phyloP scores from a whole-genome alignment of 148 eudicot species.

The Cornus florida region DNA sequence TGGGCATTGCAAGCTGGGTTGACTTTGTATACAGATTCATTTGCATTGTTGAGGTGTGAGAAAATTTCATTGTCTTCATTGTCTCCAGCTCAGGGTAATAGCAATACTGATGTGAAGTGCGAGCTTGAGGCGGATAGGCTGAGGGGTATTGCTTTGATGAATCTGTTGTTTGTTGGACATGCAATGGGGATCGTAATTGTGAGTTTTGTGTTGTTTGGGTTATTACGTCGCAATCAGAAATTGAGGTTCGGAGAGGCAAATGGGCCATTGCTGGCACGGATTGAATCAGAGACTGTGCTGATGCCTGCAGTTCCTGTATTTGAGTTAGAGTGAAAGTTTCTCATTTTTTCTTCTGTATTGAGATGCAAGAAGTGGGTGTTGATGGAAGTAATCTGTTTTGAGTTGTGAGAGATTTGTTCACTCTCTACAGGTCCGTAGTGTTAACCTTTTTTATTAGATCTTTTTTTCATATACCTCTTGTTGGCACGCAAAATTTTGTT shows the following conservation, averaged over 20 bases:
- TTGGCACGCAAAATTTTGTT: background rate
- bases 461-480: background rate
- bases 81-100: slow-evolving; percentile 29
- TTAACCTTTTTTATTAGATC: background rate
- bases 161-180: slow-evolving; percentile 70
- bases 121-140: slow-evolving; percentile 68
- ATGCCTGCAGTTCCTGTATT: slow-evolving; percentile 45
- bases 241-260: slow-evolving; percentile 48
- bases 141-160: slow-evolving; percentile 71
- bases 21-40: slow-evolving; percentile 55
- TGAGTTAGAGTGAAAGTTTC: slow-evolving; percentile 47
- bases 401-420: background rate
- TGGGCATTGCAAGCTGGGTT: slow-evolving; percentile 83
- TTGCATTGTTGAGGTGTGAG: slow-evolving; percentile 67
- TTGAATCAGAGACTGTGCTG: slow-evolving; percentile 52
- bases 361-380: background rate
- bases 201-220: slow-evolving; percentile 52
- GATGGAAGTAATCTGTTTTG: slow-evolving; percentile 5
- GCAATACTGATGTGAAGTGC: slow-evolving; percentile 67
- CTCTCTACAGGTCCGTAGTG: background rate
- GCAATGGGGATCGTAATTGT: slow-evolving; percentile 42
- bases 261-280: slow-evolving; percentile 52
- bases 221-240: slow-evolving; percentile 39
- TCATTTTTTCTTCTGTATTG: slow-evolving; percentile 4
- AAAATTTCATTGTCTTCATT: slow-evolving; percentile 31